These are phyloP conservation scores for Sclerotinia glacialis DNA, from an alignment of 2,329 filamentous ascomycete species.

Conservation along the genomic window DNA sequence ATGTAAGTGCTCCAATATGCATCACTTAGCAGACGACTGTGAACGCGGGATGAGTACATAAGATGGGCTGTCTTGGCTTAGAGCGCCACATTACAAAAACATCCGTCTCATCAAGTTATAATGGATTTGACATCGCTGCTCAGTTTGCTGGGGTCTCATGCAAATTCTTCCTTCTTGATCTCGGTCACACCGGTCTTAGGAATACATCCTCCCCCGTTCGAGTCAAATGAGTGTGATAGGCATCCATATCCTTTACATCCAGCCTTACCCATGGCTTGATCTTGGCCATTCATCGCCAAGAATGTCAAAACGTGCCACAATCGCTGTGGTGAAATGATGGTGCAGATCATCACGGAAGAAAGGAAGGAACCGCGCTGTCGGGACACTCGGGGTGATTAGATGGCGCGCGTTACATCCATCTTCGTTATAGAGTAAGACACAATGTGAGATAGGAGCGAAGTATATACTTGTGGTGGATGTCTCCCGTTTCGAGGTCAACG, in stretches of 20 bases:
- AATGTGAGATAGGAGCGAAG: not conserved
- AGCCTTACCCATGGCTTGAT: conserved; percentile 3
- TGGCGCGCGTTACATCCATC: not conserved
- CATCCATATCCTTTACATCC: not conserved
- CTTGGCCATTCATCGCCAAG: conserved; percentile 24
- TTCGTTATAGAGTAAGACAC: not conserved
- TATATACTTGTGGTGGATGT: conserved; percentile 2
- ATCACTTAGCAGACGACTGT: not conserved
- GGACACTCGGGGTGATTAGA: not conserved
- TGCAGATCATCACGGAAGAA: not conserved
- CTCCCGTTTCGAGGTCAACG: not conserved
- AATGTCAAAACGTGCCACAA: conserved; percentile 21
- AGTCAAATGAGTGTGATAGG: not conserved
- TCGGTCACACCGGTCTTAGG: not conserved
- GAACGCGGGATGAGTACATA: not conserved
- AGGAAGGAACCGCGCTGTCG: conserved; percentile 2
- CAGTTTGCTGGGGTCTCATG: not conserved
- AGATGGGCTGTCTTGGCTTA: not conserved
- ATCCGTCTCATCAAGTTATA: not conserved
- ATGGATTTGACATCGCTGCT: not conserved
- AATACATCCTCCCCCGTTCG: not conserved
- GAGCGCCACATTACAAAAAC: not conserved
- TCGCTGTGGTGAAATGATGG: not conserved
- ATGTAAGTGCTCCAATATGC: not conserved
- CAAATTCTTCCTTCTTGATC: not conserved